Conservation (phyloP, 768 basidiomycete genomes). For the Lentinula sp. region DNA sequence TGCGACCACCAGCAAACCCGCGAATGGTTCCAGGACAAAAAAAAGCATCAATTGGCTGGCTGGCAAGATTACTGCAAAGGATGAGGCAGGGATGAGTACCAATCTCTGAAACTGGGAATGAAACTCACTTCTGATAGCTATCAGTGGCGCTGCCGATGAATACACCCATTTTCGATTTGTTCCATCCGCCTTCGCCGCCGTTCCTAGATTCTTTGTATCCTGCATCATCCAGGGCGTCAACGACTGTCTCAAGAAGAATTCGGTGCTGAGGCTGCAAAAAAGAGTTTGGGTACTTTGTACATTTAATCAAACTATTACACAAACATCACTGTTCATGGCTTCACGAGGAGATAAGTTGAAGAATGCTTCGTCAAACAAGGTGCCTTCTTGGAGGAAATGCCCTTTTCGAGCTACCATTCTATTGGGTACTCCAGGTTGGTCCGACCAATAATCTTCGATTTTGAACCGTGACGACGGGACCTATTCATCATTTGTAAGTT, state of each 20-base stretch:
- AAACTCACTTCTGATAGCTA: slow-evolving; percentile 5
- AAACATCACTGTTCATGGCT: slow-evolving; percentile 2
- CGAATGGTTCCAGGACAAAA: slow-evolving; percentile 1
- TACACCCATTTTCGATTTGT: slow-evolving; percentile 1
- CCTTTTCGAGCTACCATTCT: slow-evolving; percentile 35
- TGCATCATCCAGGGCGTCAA: slow-evolving; percentile 6
- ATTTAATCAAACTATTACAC: background rate
- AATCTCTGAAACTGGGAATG: background rate
- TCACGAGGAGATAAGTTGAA: slow-evolving; percentile 6
- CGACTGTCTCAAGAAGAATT: slow-evolving; percentile 5
- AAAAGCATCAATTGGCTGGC: slow-evolving; percentile 4
- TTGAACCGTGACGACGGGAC: slow-evolving; percentile 4
- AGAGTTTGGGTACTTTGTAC: background rate
- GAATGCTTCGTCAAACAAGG: slow-evolving; percentile 1
- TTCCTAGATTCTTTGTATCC: background rate
- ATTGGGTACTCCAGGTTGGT: background rate
- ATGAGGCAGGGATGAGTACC: background rate
- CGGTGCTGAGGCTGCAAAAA: slow-evolving; percentile 5
- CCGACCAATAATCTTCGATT: slow-evolving; percentile 2
- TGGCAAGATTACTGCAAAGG: background rate
- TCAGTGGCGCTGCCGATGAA: slow-evolving; percentile 2
- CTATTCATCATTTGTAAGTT: background rate
- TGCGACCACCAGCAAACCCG: slow-evolving; percentile 4
- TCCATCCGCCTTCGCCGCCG: slow-evolving; percentile 3
- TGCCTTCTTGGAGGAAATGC: slow-evolving; percentile 49